phyloP scores from a whole-genome alignment of 495 filamentous ascomycete species.

The Trichodelitschia bisporula region DNA sequence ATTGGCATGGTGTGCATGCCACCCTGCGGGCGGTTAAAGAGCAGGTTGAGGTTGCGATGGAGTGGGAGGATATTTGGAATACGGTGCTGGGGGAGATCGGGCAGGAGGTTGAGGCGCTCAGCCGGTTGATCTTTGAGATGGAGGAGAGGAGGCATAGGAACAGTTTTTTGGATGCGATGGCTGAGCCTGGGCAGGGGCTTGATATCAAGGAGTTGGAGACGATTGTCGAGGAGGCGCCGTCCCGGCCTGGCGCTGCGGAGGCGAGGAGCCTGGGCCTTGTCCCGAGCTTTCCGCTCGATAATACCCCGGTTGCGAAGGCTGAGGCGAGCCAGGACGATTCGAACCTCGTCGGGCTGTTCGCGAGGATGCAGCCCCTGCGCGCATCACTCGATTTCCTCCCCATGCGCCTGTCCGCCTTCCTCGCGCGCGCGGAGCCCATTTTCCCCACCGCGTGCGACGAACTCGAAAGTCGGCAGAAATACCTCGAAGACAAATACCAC shows the following conservation, averaged over 20 bases:
- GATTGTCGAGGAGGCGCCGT: slow-evolving; percentile 54
- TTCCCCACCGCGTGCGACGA: slow-evolving; percentile 85
- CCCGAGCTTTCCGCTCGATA: slow-evolving; percentile 29
- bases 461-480: slow-evolving; percentile 40
- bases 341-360: slow-evolving; percentile 62
- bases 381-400: slow-evolving; percentile 89
- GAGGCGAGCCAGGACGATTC: slow-evolving; percentile 26
- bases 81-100: slow-evolving; percentile 83
- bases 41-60: slow-evolving; percentile 90
- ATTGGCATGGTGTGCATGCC: slow-evolving; percentile 57
- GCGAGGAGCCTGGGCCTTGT: neutral
- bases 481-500: slow-evolving; percentile 56
- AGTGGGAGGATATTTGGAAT: slow-evolving; percentile 95
- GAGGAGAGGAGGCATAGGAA: slow-evolving; percentile 70
- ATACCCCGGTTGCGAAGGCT: slow-evolving; percentile 26
- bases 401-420: slow-evolving; percentile 80
- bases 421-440: slow-evolving; percentile 40
- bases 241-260: slow-evolving; percentile 15
- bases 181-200: slow-evolving; percentile 31
- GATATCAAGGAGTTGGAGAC: slow-evolving; percentile 83
- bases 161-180: slow-evolving; percentile 19
- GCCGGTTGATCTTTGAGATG: slow-evolving; percentile 78
- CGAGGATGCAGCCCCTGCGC: slow-evolving; percentile 77
- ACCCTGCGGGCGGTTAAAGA: slow-evolving; percentile 56
- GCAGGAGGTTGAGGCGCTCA: slow-evolving; percentile 63